Percentiles rank a stretch among this genome's conserved stretches.
Evolutionary conservation across 2,329 filamentous ascomycete genomes (phyloP).

Genomic region (Cladophialophora yegresii): DNA sequence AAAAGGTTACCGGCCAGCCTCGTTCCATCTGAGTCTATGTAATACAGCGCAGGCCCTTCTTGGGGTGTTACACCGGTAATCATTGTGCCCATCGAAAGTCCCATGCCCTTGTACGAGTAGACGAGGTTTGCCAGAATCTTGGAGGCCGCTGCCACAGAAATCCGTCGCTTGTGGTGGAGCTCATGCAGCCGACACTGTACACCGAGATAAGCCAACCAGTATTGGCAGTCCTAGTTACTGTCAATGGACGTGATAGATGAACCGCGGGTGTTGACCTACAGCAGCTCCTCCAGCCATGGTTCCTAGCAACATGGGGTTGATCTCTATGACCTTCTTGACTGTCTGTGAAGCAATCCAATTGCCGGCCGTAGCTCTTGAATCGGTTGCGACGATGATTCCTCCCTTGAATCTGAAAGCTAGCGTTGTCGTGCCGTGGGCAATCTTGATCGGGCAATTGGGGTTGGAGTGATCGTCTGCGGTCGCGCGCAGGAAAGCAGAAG

Average conservation of each 20-base stretch:
- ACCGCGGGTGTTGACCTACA: conserved; percentile 50
- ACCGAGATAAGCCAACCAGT: conserved; percentile 97
- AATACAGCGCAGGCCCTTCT: conserved; percentile 97
- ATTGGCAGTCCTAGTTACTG: conserved; percentile 81
- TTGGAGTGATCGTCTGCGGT: conserved; percentile 97
- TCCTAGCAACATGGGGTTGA: conserved; percentile 88
- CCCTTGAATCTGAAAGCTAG: conserved; percentile 97
- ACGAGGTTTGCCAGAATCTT: conserved; percentile 99
- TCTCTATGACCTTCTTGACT: conserved; percentile 99
- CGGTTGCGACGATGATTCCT: conserved; percentile 96
- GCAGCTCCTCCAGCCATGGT: conserved; percentile 99
- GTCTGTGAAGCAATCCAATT: conserved; percentile 99
- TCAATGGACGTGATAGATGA: conserved; percentile 24
- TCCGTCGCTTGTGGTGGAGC: conserved; percentile 97
- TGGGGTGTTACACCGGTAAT: conserved; percentile 93
- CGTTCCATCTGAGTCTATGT: conserved; percentile 97
- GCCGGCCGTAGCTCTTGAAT: conserved; percentile 93
- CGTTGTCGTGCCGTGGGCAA: conserved; percentile 97
- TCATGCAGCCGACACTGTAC: conserved; percentile 99
- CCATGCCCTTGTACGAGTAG: conserved; percentile 99
- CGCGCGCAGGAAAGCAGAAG: conserved; percentile 90
- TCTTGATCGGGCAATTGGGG: conserved; percentile 97
- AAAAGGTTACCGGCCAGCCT: conserved; percentile 91
- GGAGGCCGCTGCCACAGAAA: conserved; percentile 92
- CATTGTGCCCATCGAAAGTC: conserved; percentile 99